phyloP scores from a whole-genome alignment of 2,329 filamentous ascomycete species.

The Lachnellula arida region DNA sequence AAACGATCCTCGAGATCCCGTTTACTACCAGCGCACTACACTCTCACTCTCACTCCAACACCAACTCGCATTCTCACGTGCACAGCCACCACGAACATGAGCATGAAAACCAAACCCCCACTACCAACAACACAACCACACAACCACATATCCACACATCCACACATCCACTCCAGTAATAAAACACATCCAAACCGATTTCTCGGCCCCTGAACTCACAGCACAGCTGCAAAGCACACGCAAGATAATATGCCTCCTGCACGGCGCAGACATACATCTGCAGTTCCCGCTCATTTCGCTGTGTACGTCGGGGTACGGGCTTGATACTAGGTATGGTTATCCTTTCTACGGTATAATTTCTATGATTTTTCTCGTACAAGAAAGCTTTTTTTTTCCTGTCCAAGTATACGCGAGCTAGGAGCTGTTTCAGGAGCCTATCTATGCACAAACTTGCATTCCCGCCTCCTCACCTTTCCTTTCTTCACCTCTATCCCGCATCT shows the following conservation, averaged over 20 bases:
- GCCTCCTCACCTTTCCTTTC: no score
- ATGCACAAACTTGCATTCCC: no score
- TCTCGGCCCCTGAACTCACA: neutral
- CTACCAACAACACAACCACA: neutral
- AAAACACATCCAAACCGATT: conserved; percentile 8
- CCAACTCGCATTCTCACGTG: neutral
- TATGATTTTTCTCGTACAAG: no score
- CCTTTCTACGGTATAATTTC: no score
- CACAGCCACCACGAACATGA: neutral
- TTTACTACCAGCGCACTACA: neutral
- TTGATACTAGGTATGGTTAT: conserved; percentile 3
- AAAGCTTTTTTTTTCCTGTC: no score
- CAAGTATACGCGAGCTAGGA: no score
- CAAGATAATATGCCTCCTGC: conserved; percentile 8
- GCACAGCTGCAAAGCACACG: neutral
- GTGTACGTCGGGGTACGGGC: conserved; percentile 11
- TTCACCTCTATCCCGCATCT: no score
- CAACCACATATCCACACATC: neutral
- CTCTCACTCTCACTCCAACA: no score
- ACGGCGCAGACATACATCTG: conserved; percentile 14
- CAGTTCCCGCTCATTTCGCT: neutral
- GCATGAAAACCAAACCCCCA: neutral
- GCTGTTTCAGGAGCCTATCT: no score
- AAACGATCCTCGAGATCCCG: conserved; percentile 6
- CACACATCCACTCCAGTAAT: neutral